A percentile compares a stretch with the other conserved stretches of the same genome.
Conservation (phyloP, 78 protist species). For the Pigoraptor vietnamica region DNA sequence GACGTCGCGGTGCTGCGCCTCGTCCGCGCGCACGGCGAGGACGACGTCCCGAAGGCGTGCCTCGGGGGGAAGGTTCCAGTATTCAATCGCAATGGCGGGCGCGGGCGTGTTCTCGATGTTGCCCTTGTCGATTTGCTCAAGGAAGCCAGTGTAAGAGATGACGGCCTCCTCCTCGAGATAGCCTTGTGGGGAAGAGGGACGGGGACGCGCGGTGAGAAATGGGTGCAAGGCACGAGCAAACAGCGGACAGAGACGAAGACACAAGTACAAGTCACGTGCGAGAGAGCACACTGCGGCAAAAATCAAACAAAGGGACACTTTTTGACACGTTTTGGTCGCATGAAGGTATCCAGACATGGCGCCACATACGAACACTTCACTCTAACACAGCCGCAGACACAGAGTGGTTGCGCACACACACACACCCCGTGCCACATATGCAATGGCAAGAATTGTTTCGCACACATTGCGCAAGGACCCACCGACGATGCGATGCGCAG, state of each 20-base stretch:
- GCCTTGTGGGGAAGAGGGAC: not conserved
- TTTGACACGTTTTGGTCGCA: too few species aligned
- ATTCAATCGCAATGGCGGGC: constrained; percentile 63
- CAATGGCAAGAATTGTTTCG: too few species aligned
- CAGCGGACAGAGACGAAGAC: not conserved
- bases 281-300: too few species aligned
- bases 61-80: constrained; percentile 61
- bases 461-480: not conserved
- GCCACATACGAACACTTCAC: too few species aligned
- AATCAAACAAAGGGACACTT: too few species aligned
- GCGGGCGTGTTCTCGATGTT: constrained; percentile 40
- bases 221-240: not conserved
- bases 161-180: constrained; percentile 61
- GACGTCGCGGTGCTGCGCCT: constrained; percentile 63
- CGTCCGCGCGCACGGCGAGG: constrained; percentile 71
- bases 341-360: too few species aligned
- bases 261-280: too few species aligned
- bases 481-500: constrained; percentile 79
- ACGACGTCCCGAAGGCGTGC: constrained; percentile 70
- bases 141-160: constrained; percentile 33
- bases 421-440: too few species aligned
- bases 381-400: too few species aligned
- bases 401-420: too few species aligned
- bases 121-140: constrained; percentile 39
- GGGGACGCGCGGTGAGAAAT: too few species aligned